These are phyloP conservation scores for Meredithiella fracta DNA, from an alignment of 2,329 filamentous ascomycete genomes.

Conservation along the genomic window DNA sequence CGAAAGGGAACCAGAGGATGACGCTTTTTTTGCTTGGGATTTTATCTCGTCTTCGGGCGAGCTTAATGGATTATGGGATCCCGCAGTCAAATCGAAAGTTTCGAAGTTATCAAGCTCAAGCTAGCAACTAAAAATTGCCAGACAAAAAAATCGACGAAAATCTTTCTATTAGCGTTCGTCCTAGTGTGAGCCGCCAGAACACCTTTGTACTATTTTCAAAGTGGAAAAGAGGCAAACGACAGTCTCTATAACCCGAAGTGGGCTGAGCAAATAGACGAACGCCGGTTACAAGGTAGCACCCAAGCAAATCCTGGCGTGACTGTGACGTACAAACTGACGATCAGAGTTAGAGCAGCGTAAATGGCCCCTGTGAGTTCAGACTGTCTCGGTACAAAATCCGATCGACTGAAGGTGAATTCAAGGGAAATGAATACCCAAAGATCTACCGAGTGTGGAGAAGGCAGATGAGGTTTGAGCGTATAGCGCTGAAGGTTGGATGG, in stretches of 20 bases:
- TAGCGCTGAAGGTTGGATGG: no score
- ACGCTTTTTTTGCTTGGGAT: background rate
- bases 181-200: background rate
- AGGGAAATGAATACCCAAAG: background rate
- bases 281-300: background rate
- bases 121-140: no score
- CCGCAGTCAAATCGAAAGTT: no score
- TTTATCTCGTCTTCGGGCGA: background rate
- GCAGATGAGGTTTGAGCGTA: background rate
- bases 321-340: background rate
- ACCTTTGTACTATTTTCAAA: background rate
- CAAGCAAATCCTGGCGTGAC: background rate
- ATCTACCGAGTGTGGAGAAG: background rate
- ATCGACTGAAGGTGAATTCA: background rate
- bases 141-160: no score
- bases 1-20: background rate
- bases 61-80: no score
- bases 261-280: background rate
- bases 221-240: background rate
- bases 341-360: background rate
- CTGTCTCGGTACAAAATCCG: background rate
- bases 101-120: no score
- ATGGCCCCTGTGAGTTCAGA: background rate
- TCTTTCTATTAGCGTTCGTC: no score
- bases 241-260: background rate